These are phyloP conservation scores for Avena atlantica DNA, from an alignment of 176 grass and related monocot species.

Conservation along the genomic window DNA sequence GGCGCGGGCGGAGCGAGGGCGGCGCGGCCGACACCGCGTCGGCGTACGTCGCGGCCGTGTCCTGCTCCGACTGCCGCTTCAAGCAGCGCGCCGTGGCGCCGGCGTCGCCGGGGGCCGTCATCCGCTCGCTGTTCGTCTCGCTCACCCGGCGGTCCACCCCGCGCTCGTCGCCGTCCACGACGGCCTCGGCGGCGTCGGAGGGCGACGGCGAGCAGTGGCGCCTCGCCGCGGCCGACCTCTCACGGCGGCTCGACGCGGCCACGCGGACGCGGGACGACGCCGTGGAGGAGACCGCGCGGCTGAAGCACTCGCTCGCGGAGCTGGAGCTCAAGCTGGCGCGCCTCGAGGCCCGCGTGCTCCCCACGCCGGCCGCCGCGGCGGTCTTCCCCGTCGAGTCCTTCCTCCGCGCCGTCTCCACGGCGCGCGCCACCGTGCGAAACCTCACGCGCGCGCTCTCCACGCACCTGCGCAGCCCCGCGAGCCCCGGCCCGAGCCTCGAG, in stretches of 20 bases:
- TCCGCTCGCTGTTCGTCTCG: conserved; percentile 68
- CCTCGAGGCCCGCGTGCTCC: conserved; percentile 68
- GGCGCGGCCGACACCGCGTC: conserved; percentile 41
- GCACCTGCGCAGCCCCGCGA: conserved; percentile 57
- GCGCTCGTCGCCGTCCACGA: conserved; percentile 47
- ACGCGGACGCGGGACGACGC: conserved; percentile 88
- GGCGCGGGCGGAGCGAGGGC: conserved; percentile 26
- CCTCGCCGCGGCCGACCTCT: conserved; percentile 69
- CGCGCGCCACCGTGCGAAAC: conserved; percentile 70
- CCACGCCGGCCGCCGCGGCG: not conserved
- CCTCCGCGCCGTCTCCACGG: conserved; percentile 60
- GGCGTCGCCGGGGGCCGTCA: conserved; percentile 59
- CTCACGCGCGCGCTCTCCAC: conserved; percentile 77
- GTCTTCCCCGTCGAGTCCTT: conserved; percentile 56
- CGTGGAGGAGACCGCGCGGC: conserved; percentile 70
- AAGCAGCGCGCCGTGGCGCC: conserved; percentile 54
- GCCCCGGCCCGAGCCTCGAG: conserved; percentile 64
- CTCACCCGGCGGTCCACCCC: conserved; percentile 70
- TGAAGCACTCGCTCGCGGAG: conserved; percentile 76
- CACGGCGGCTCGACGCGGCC: conserved; percentile 68
- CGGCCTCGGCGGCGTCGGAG: conserved; percentile 19
- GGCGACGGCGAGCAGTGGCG: conserved; percentile 71
- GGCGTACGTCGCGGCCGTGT: conserved; percentile 66
- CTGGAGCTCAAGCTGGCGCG: conserved; percentile 76
- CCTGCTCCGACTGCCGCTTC: conserved; percentile 66